Evolutionary conservation across 2,329 filamentous ascomycete species (phyloP), one percentile per base, ranked within the genome.

Genomic region (Akanthomyces uredinophilus): DNA sequence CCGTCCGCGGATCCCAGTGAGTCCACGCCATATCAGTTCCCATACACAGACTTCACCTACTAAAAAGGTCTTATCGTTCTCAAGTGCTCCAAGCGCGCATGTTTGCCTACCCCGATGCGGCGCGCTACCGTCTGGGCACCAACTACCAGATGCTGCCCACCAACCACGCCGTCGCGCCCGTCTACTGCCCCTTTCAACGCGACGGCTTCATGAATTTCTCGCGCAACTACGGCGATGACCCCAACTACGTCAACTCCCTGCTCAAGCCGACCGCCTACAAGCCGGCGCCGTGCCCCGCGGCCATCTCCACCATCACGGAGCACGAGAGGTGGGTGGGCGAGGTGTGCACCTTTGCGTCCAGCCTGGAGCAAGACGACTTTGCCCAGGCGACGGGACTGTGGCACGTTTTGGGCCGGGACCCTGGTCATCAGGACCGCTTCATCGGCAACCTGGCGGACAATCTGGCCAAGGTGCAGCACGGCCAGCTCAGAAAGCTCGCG

Each of bases 81-180:
- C 83, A 85, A 13, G 81, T 87, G 49, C 79, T 87, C 0, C 85
- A 87, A 70, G 80, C 81, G 0, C 79, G 85, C 18, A 75, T 87
- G 64, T 87, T 87, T 71, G 80, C 81, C 4, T 87, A 87, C 69
- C 80, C 83, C 0, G 85, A 87, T 61, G 83, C 86, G 27, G 85
- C 87, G 64, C 81, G 84, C 43, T 83, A 89, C 73, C 83, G 86
- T 50, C 74, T 82, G n/a, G 81, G 81, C 0, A 73, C 80, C 50
- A 83, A 83, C 63, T 71, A 80, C 22, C 78, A 81, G 63, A 78
- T 83, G 63, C 72, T 83, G 0, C 81, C 78, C 2, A 66, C 63
- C 22, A 72, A 72, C 32, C 32, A 35, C 32, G 32, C 32, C 32
- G 32, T 35, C 7, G 32, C 32, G 24, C 57, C 62, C 0, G 66